Evolutionary conservation across 345 rosid species (phyloP).

Genomic region (Gossypium stocksii): DNA sequence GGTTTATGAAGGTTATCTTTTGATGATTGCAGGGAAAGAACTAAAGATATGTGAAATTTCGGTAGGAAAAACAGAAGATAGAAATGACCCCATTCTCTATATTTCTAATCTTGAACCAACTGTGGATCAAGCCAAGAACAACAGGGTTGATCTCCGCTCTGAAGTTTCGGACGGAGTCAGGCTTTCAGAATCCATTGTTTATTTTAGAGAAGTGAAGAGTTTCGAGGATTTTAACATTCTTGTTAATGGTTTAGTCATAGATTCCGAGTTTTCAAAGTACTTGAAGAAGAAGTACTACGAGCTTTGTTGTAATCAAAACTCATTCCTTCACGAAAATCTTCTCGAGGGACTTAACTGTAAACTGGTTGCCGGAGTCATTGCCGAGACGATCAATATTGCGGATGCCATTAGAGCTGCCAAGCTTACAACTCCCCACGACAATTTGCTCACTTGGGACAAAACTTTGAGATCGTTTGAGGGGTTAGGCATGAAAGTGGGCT

Average conservation of each 20-base stretch:
- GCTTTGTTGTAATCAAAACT: constrained; percentile 38
- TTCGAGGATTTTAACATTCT: constrained; percentile 32
- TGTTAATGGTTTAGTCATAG: constrained; percentile 32
- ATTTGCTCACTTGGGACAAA: constrained; percentile 29
- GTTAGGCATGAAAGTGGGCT: constrained; percentile 38
- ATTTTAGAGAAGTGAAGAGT: constrained; percentile 35
- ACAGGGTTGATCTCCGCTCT: constrained; percentile 18
- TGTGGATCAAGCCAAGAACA: constrained; percentile 22
- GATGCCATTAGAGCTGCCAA: constrained; percentile 43
- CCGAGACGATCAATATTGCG: constrained; percentile 27
- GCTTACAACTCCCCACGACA: constrained; percentile 14
- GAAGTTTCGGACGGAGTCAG: constrained; percentile 25
- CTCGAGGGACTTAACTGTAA: constrained; percentile 30
- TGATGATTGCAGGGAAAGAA: constrained; percentile 19
- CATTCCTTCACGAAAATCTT: constrained; percentile 36
- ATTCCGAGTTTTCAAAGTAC: constrained; percentile 29
- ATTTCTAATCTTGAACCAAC: not conserved
- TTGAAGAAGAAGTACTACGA: constrained; percentile 34
- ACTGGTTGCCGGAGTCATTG: constrained; percentile 28
- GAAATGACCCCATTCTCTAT: not conserved
- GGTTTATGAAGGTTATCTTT: not conserved
- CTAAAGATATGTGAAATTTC: not conserved
- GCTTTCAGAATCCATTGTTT: constrained; percentile 22
- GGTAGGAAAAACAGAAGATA: not conserved
- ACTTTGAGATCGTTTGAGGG: constrained; percentile 29